Base-by-base conservation (phyloP, 2,329 filamentous ascomycete genomes). In the Colletotrichum sp. region DNA sequence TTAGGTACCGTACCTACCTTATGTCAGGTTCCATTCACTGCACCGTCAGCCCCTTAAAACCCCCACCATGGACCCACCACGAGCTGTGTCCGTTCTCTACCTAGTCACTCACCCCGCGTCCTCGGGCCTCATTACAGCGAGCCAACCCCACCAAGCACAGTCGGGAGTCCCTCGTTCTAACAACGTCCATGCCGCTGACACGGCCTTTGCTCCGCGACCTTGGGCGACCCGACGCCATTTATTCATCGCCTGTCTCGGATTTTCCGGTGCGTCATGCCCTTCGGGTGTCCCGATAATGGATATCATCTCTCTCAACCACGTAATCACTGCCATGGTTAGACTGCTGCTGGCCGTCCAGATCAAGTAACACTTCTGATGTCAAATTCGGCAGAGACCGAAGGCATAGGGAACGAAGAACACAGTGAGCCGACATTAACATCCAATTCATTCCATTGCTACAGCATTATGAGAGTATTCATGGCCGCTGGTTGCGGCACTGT, bases 91-190 rank as follows among this genome's bases (percentile, higher is more conserved):
- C n/a, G 36, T 44, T 44, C 36, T 44, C 36, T 44, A 49, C 39
- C 3, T 52, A 21, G 39, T 34, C 63, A 44, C 69, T 18, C 77
- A 78, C 79, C 77, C 75, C 78, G 60, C 64, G 30, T 49, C 55
- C 77, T 83, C 82, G 82, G 82, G 36, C n/a, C 78, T 24, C 76
- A 80, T 81, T 81, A 77, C 77, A 82, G 81, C 82, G 82, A 83
- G 80, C 70, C 13, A 67, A 52, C 36, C 63, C 65, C 62, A 39
- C 66, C 57, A 70, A 36, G 55, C 21, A 55, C 21, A 52, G 44
- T 21, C n/a, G n/a, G 12, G n/a, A 52, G 44, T n/a, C 59, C 28
- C 10, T 62, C 13, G n/a, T 64, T 26, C 63, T 21, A 18, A 28
- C 39, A 21, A 64, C 34, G 34, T 36, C 21, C n/a, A 32, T 8